Base-by-base conservation (phyloP, 140 eudicot genomes). In the Oenanthe javanica region DNA sequence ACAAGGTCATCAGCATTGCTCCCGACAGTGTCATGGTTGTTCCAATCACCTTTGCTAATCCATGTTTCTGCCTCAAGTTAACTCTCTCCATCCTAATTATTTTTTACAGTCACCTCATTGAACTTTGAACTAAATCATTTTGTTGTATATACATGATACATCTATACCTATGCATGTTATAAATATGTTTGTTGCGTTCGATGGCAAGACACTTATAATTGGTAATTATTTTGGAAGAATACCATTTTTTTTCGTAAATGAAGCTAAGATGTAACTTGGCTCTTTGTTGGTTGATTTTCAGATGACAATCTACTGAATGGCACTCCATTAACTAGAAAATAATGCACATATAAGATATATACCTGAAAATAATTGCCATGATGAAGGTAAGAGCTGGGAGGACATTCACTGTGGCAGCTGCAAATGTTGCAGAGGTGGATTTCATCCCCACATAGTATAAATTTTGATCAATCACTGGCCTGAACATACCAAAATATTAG, bases 391-490 rank as follows among this genome's bases (percentile, higher is more conserved):
- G 84, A 67, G 97, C 97, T 11, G 99, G 99, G 67, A 95, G 92
- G 61, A 95, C 87, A 50, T 95, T 95, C 50, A 89, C 92, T 5
- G 86, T 86, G 1, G 97, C 99, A 12, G 99, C 87, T 42, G 93
- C 91, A 77, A 87, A 92, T 52, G 97, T 95, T 75, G 99, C 99
- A 8, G 97, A 90, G 38, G 99, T 95, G 66, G 81, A 79, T 75
- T 91, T 78, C 95, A 95, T 84, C 36, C 97, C 99, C 84, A 95
- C 63, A 77, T 85, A 89, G 86, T 95, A 95, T 86, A 95, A 52
- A 85, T 95, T 95, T 80, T 95, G 99, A 84, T 95, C 99, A 3
- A 95, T 79, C 82, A 95, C 97, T 3, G 99, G 99, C 84, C 99
- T 95, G 90, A 49, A 54, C 47, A 40, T 48, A 51, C 49, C 14